Evolutionary conservation across 352 stramenopile species (phyloP).

Genomic region (Globisporangium viniferum): DNA sequence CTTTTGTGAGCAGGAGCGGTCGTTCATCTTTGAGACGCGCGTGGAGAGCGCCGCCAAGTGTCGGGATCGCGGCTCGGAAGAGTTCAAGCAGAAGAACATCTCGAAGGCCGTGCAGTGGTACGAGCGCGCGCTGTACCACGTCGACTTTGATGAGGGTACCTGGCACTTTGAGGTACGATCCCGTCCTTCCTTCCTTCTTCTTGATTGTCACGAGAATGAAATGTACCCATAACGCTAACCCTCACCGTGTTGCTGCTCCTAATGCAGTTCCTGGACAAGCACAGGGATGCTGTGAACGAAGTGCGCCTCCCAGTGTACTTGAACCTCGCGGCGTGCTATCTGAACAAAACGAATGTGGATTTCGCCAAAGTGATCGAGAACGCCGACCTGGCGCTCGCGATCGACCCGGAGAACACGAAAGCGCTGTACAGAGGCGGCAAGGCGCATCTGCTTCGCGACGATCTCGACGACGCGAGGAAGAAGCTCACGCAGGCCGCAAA

Average conservation of each 20-base stretch:
- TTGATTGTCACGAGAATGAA: not conserved
- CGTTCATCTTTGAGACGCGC: conserved; percentile 81
- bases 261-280: conserved; percentile 61
- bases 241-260: not conserved
- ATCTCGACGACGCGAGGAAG: conserved; percentile 52
- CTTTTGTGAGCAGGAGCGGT: conserved; percentile 54
- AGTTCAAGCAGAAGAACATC: conserved; percentile 56
- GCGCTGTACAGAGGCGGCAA: conserved; percentile 76
- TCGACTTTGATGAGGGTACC: conserved; percentile 84
- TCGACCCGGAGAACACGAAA: conserved; percentile 80
- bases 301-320: conserved; percentile 75
- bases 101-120: conserved; percentile 60
- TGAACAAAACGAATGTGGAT: conserved; percentile 34
- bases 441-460: conserved; percentile 50
- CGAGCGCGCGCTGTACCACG: conserved; percentile 71
- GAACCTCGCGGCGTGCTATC: conserved; percentile 77
- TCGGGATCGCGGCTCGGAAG: conserved; percentile 54
- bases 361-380: conserved; percentile 60
- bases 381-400: conserved; percentile 58
- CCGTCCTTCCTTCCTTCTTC: not conserved
- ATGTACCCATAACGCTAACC: not conserved
- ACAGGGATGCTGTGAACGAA: conserved; percentile 67
- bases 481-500: conserved; percentile 68
- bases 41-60: conserved; percentile 64
- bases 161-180: conserved; percentile 69